These are phyloP conservation scores for Scenedesmus sp. DNA, from an alignment of 163 green algal genomes.

Conservation along the genomic window DNA sequence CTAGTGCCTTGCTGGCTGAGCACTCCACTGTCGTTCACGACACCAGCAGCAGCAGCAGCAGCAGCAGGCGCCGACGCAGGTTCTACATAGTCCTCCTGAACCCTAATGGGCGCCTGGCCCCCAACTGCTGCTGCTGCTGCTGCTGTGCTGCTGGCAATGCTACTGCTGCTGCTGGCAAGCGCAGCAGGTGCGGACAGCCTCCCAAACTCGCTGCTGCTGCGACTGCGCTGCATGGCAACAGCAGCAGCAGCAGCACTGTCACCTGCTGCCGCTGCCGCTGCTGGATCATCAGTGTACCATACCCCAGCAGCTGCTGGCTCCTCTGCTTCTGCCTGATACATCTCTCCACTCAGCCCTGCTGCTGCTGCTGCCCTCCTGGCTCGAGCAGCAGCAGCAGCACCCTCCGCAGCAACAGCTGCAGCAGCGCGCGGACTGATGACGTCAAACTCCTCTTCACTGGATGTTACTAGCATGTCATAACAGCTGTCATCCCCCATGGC, in stretches of 20 bases:
- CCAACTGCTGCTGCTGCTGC: conserved; percentile 16
- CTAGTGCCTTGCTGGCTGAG: neutral
- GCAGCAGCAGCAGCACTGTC: neutral
- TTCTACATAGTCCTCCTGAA: conserved; percentile 40
- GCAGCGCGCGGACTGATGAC: conserved; percentile 26
- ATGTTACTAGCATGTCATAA: neutral
- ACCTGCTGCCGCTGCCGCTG: neutral
- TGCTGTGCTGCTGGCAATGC: conserved; percentile 28
- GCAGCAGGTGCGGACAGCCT: neutral
- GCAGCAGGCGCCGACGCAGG: neutral
- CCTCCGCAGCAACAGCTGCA: conserved; percentile 18
- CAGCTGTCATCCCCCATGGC: neutral
- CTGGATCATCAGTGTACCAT: neutral
- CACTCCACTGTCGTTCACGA: neutral
- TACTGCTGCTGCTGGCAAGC: neutral
- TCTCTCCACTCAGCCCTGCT: neutral
- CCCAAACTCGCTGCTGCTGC: neutral
- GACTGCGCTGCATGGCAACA: neutral
- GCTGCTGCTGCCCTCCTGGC: neutral
- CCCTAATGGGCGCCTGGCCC: neutral
- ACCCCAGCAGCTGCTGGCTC: neutral
- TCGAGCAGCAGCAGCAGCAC: conserved; percentile 19
- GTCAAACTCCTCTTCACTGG: conserved; percentile 39
- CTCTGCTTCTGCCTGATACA: neutral
- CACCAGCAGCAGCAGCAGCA: conserved; percentile 5